Percentiles rank a stretch among this genome's conserved stretches.
Evolutionary conservation across 2,329 filamentous ascomycete species (phyloP).

Genomic region (Apiospora malaysiana): DNA sequence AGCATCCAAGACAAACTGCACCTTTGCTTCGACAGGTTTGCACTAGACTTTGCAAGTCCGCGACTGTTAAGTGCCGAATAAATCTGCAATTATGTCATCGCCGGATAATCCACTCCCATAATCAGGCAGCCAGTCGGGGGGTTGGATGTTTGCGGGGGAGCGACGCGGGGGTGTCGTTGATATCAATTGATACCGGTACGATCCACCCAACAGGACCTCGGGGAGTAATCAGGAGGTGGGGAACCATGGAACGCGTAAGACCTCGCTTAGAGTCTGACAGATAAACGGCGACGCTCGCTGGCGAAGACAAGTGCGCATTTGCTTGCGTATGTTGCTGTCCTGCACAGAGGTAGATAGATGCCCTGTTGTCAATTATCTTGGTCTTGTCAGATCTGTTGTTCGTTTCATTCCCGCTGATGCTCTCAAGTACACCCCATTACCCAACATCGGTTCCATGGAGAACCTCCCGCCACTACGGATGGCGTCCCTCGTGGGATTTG

Average conservation of each 20-base stretch:
- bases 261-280: background rate
- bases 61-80: background rate
- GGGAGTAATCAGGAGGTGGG: background rate
- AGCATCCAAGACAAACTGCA: slow-evolving; percentile 55
- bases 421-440: too few relatives aligned
- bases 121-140: background rate
- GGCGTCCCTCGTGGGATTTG: background rate
- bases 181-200: background rate
- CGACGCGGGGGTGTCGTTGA: background rate
- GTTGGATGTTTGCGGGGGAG: background rate
- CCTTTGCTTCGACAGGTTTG: too few relatives aligned
- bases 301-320: background rate
- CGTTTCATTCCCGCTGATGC: too few relatives aligned
- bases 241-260: background rate
- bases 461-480: background rate
- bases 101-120: background rate
- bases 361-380: too few relatives aligned
- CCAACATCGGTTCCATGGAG: background rate
- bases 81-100: background rate
- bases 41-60: background rate
- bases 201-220: background rate
- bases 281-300: background rate
- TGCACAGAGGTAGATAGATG: too few relatives aligned
- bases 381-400: too few relatives aligned
- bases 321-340: background rate